These are phyloP conservation scores for Suillus tomentosus DNA, from an alignment of 768 basidiomycete genomes.

Conservation along the genomic window DNA sequence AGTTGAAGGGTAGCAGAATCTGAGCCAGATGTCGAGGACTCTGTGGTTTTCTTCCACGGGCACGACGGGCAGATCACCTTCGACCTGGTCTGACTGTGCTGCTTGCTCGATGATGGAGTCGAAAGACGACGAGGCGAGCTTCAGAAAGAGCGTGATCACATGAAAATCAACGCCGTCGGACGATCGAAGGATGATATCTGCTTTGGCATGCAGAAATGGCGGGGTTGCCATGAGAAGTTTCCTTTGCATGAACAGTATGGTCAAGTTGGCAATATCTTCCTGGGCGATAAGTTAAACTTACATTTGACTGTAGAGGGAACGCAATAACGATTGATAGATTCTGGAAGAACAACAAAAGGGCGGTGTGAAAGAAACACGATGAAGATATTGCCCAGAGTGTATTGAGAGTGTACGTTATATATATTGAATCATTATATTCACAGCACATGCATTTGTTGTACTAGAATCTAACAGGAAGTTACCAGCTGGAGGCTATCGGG, in stretches of 20 bases:
- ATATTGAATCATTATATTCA: too few species aligned
- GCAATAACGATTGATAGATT: background rate
- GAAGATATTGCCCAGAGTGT: background rate
- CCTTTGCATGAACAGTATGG: background rate
- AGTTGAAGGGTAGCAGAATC: conserved; percentile 19
- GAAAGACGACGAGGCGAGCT: conserved; percentile 38
- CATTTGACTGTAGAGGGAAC: background rate
- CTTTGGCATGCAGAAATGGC: conserved; percentile 34
- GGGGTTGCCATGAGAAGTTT: conserved; percentile 16
- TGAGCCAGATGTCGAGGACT: conserved; percentile 16
- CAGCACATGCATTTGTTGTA: too few species aligned
- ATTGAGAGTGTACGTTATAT: background rate
- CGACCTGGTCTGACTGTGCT: conserved; percentile 10
- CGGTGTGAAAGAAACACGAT: background rate
- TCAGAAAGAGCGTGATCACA: conserved; percentile 37
- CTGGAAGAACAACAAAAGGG: background rate
- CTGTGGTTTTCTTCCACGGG: conserved; percentile 14
- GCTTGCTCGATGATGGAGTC: conserved; percentile 33
- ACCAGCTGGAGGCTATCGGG: too few species aligned
- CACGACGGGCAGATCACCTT: conserved; percentile 12
- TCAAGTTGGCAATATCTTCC: background rate
- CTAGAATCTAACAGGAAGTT: too few species aligned
- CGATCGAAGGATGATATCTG: conserved; percentile 40
- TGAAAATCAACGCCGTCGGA: conserved; percentile 38
- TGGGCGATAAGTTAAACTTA: background rate